A percentile compares a stretch with the other conserved stretches of the same genome.
These are phyloP conservation scores for Glycyrrhiza uralensis DNA, from an alignment of 306 rosid species.

Conservation along the genomic window DNA sequence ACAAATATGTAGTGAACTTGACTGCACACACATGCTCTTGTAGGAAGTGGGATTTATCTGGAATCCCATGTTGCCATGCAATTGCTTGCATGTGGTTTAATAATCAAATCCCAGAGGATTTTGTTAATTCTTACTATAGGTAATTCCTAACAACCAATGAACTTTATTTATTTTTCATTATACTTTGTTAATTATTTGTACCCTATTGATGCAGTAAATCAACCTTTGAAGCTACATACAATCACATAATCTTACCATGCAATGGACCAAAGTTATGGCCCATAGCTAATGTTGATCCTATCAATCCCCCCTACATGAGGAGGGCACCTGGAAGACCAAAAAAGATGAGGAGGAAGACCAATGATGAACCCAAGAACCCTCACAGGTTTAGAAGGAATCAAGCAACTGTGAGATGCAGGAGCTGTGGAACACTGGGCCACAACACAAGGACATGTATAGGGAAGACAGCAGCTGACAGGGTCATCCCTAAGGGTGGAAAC, in stretches of 20 bases:
- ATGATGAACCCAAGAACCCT: neutral
- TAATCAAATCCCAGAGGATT: too few relatives aligned
- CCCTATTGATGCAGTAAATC: neutral
- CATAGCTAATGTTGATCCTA: neutral
- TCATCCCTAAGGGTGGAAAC: too few relatives aligned
- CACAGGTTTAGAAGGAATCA: neutral
- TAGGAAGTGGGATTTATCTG: neutral
- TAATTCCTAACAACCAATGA: neutral
- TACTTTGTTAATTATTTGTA: too few relatives aligned
- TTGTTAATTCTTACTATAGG: neutral
- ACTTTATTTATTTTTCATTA: too few relatives aligned
- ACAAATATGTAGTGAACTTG: neutral
- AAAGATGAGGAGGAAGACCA: neutral
- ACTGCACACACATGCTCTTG: neutral
- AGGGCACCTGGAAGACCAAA: neutral
- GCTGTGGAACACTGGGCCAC: neutral
- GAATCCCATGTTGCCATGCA: neutral
- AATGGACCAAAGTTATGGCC: neutral
- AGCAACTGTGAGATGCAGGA: neutral
- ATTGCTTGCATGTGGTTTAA: neutral
- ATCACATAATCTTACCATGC: neutral
- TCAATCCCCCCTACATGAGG: neutral
- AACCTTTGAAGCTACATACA: neutral
- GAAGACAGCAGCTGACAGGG: too few relatives aligned
- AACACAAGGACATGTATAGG: neutral